Base-by-base conservation (phyloP, 192 early-diverging fungal genomes). In the Linnemannia exigua region DNA sequence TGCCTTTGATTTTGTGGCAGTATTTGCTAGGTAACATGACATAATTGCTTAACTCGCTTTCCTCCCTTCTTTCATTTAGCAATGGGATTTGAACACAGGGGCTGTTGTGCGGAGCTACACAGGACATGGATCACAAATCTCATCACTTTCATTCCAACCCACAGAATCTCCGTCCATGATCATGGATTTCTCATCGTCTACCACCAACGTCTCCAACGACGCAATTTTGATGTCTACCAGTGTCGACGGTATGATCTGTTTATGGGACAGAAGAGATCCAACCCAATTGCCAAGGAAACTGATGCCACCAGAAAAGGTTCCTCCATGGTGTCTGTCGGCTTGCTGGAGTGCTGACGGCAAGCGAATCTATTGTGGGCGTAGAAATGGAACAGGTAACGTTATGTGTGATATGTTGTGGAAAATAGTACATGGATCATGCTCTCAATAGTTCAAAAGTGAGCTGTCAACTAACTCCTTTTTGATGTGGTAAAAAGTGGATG, bases 51-150 rank as follows among this genome's bases (percentile, higher is more conserved):
- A 44, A n/a, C 51, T 52, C 80, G 70, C 1, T 28, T 37, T 73
- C 67, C 41, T 78, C 22, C 52, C 3, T 37, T n/a, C 28, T 28
- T 17, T 35, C 31, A 16, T 36, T n/a, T 77, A 93, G 91, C 86
- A 91, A 84, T 95, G 99, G 98, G 96, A 98, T 82, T 90, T 99
- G 38, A 94, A 99, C 67, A 91, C 88, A 2, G 98, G 98, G 6
- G 75, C 84, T 25, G 70, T 95, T 1, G 89, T 95, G 37, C 91
- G 95, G 5, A 88, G 88, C 17, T 98, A 95, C 87, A 74, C 88
- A 3, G 95, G 95, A 37, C 95, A 96, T 71, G 91, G 87, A 35
- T 96, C 97, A 8, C 97, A 98, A 77, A 90, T 98, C 78, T 95
- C 96, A 48, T 93, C 94, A 0, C 73, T 94, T 1, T 89, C 89